Evolutionary conservation across 75 land plant species (phyloP).

Genomic region (Cryptomeria japonica): DNA sequence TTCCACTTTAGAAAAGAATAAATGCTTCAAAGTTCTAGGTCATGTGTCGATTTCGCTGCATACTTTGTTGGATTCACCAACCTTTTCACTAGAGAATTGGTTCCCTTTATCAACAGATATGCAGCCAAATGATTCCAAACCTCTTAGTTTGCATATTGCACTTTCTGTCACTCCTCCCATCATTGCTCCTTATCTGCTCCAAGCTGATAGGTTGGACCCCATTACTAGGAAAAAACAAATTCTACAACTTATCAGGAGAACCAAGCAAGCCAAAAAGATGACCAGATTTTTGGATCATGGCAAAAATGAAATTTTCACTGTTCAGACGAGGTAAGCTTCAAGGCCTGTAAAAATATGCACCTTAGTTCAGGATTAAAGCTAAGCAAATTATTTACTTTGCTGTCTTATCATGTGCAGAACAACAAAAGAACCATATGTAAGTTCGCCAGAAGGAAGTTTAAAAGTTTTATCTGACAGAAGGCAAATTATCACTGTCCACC

Average conservation of each 20-base stretch:
- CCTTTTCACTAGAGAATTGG: conserved; percentile 53
- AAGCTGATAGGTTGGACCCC: conserved; percentile 28
- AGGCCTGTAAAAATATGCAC: neutral
- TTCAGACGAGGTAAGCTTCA: conserved; percentile 51
- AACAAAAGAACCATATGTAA: neutral
- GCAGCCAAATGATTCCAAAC: conserved; percentile 13
- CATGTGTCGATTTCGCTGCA: conserved; percentile 31
- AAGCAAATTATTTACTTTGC: neutral
- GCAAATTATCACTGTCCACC: conserved; percentile 1
- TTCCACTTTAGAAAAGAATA: conserved; percentile 12
- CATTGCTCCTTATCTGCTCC: conserved; percentile 37
- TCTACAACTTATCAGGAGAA: conserved; percentile 28
- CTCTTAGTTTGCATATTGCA: conserved; percentile 43
- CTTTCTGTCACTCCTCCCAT: conserved; percentile 54
- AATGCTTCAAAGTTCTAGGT: conserved; percentile 27
- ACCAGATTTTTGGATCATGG: conserved; percentile 42
- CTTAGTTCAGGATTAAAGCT: neutral
- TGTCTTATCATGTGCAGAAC: neutral
- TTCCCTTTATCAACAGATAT: conserved; percentile 28
- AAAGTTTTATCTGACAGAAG: neutral
- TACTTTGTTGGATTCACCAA: conserved; percentile 29
- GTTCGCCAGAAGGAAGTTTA: neutral
- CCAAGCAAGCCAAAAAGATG: conserved; percentile 25
- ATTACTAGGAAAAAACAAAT: conserved; percentile 28
- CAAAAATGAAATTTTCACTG: conserved; percentile 34